Conservation (phyloP, 345 rosid genomes). For the Zanthoxylum bungeanum region DNA sequence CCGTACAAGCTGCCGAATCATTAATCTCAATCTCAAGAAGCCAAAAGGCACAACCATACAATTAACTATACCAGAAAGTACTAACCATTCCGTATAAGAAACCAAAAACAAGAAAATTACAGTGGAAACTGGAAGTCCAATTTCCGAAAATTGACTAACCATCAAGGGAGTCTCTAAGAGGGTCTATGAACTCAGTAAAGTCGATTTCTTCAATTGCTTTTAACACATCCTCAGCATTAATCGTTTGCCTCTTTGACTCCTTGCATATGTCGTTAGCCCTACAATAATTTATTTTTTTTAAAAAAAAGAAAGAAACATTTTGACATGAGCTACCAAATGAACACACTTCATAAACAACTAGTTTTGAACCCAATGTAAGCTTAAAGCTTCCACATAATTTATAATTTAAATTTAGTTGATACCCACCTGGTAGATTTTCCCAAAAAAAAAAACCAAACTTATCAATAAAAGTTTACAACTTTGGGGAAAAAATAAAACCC, state of each 20-base stretch:
- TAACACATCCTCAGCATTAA: conserved; percentile 57
- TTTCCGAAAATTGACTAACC: conserved; percentile 32
- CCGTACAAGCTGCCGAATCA: not conserved
- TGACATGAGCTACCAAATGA: not conserved
- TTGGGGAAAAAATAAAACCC: conserved; percentile 10
- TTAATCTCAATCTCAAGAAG: not conserved
- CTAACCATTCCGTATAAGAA: not conserved
- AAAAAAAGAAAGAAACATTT: not conserved
- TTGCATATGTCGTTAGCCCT: conserved; percentile 74
- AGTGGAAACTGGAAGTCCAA: not conserved
- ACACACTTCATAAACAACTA: not conserved
- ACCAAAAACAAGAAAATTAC: not conserved
- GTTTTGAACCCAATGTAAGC: not conserved
- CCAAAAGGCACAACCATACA: not conserved
- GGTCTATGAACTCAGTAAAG: conserved; percentile 49
- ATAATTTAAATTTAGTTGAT: not conserved
- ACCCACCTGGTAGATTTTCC: not conserved
- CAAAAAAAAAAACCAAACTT: not conserved
- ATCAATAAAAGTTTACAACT: not conserved
- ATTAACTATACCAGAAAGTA: not conserved
- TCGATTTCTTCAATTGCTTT: conserved; percentile 62
- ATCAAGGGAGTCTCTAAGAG: conserved; percentile 57
- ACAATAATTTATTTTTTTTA: not conserved
- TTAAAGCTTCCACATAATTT: not conserved
- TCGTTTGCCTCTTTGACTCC: conserved; percentile 68